phyloP scores from a whole-genome alignment of 2,329 filamentous ascomycete species.

The Paraphoma sp. region DNA sequence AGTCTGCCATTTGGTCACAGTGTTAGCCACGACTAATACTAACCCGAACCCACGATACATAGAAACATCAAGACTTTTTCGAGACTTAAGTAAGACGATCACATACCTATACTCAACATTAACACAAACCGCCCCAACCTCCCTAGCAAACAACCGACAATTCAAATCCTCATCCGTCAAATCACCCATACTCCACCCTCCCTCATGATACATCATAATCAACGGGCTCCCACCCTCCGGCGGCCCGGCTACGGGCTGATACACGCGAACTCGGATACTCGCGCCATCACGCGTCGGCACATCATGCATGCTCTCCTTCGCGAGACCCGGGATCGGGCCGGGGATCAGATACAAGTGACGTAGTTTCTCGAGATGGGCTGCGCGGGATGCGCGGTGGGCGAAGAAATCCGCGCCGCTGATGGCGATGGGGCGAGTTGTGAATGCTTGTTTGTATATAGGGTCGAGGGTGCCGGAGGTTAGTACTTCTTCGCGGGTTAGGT shows the following conservation, averaged over 20 bases:
- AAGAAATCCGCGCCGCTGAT: conserved; percentile 25
- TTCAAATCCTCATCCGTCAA: conserved; percentile 52
- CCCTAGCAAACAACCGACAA: conserved; percentile 48
- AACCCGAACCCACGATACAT: too few relatives aligned
- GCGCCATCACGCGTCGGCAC: conserved; percentile 33
- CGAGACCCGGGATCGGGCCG: conserved; percentile 36
- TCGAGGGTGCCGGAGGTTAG: conserved; percentile 26
- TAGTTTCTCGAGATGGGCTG: conserved; percentile 33
- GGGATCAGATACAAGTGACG: conserved; percentile 41
- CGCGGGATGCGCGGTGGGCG: conserved; percentile 25
- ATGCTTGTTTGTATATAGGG: conserved; percentile 31
- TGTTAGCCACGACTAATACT: too few relatives aligned
- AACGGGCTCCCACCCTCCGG: conserved; percentile 32
- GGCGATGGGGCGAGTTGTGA: conserved; percentile 28
- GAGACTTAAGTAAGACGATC: conserved; percentile 31
- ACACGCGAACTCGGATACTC: conserved; percentile 33
- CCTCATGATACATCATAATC: conserved; percentile 51
- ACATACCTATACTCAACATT: conserved; percentile 51
- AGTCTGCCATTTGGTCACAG: conserved; percentile 40
- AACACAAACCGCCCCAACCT: conserved; percentile 52
- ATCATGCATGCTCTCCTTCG: conserved; percentile 35
- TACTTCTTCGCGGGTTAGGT: conserved; percentile 35
- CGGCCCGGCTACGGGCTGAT: conserved; percentile 29
- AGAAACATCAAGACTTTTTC: neutral
- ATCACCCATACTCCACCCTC: conserved; percentile 54